Conservation (phyloP, 768 basidiomycete genomes). For the Auriculariales sp. region DNA sequence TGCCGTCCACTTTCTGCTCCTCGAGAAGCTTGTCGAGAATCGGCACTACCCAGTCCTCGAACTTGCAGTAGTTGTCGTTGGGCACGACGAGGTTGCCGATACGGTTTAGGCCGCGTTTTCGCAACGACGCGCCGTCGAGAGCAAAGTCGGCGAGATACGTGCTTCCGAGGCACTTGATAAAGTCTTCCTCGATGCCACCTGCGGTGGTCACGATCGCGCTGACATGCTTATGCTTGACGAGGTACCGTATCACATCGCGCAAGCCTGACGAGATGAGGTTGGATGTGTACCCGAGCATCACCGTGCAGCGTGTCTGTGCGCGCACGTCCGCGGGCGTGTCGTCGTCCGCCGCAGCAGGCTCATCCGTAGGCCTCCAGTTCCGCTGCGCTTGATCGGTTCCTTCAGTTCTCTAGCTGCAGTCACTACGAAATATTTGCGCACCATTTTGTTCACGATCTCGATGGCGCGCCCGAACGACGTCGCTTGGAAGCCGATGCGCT, state of each 20-base stretch:
- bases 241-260: constrained; percentile 79
- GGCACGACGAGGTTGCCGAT: constrained; percentile 94
- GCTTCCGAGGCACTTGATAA: constrained; percentile 96
- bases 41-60: constrained; percentile 98
- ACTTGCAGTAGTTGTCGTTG: constrained; percentile 98
- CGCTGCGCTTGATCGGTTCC: constrained; percentile 31
- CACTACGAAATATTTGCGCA: constrained; percentile 17
- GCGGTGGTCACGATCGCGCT: constrained; percentile 90
- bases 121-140: constrained; percentile 76
- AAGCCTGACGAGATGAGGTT: constrained; percentile 97
- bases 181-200: constrained; percentile 96
- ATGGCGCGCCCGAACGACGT: constrained; percentile 81
- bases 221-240: constrained; percentile 88
- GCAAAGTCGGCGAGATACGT: constrained; percentile 92
- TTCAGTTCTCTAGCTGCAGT: background rate
- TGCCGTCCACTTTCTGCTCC: constrained; percentile 62
- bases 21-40: constrained; percentile 80
- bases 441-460: constrained; percentile 88
- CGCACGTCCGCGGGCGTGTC: constrained; percentile 50
- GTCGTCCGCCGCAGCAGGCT: constrained; percentile 58
- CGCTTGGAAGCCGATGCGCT: constrained; percentile 95
- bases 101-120: constrained; percentile 86
- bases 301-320: constrained; percentile 59
- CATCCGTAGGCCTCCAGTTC: constrained; percentile 80
- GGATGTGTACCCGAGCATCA: constrained; percentile 97